Evolutionary conservation across 1,284 basidiomycete species (phyloP).

Genomic region (Sphagnurus paluster): DNA sequence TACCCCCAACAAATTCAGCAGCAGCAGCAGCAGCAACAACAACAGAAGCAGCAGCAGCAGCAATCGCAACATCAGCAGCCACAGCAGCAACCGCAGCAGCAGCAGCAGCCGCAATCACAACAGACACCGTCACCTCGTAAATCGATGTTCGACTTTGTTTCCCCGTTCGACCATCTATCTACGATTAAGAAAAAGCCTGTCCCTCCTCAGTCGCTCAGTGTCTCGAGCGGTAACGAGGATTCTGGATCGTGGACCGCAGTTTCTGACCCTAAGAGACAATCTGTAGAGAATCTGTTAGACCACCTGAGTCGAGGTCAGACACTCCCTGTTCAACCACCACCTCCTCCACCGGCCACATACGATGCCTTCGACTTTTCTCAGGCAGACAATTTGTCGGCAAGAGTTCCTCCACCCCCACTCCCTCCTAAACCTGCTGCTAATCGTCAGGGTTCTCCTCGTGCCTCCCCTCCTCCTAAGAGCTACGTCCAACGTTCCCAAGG

Average conservation of each 20-base stretch:
- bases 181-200: conserved; percentile 64
- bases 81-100: conserved; percentile 18
- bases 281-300: conserved; percentile 76
- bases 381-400: conserved; percentile 38
- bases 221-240: conserved; percentile 54
- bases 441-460: conserved; percentile 56
- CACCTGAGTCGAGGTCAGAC: conserved; percentile 60
- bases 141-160: conserved; percentile 81
- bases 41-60: conserved; percentile 43
- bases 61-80: conserved; percentile 40
- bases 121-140: conserved; percentile 69
- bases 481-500: conserved; percentile 41
- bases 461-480: conserved; percentile 60
- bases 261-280: conserved; percentile 73
- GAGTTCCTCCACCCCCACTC: conserved; percentile 44
- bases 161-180: conserved; percentile 76
- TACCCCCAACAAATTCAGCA: no score
- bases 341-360: conserved; percentile 35
- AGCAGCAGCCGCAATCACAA: conserved; percentile 35
- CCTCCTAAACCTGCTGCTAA: conserved; percentile 48
- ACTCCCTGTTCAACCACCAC: conserved; percentile 37
- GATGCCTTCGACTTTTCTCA: conserved; percentile 53
- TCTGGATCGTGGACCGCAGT: conserved; percentile 49
- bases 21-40: conserved; percentile 26
- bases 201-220: conserved; percentile 39